Conservation (phyloP, 257 asterid species). For the Ligustrum vulgare region DNA sequence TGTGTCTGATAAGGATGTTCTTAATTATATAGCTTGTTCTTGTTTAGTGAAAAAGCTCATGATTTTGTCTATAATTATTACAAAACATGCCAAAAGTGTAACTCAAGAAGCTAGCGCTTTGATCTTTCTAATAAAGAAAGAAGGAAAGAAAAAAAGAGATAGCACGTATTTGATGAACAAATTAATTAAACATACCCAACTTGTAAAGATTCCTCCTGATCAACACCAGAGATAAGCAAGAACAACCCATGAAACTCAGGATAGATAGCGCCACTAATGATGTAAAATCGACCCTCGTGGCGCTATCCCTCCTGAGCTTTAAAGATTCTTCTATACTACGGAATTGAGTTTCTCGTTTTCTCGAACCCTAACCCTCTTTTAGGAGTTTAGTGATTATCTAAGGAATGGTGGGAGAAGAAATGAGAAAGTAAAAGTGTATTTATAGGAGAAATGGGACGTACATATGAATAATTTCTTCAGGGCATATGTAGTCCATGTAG, state of each 20-base stretch:
- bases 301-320: constrained; percentile 99
- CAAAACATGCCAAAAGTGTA: not conserved
- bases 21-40: not conserved
- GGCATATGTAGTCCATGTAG: constrained; percentile 26
- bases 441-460: constrained; percentile 32
- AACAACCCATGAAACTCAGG: constrained; percentile 83
- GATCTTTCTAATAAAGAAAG: not conserved
- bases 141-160: not conserved
- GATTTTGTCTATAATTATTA: constrained; percentile 28
- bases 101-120: not conserved
- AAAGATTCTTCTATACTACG: constrained; percentile 51
- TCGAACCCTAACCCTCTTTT: not conserved
- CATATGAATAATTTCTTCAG: not conserved
- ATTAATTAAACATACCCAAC: not conserved
- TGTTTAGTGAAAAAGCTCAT: constrained; percentile 15
- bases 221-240: constrained; percentile 30
- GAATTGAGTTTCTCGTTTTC: not conserved
- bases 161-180: not conserved
- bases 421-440: constrained; percentile 28
- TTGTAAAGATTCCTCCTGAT: not conserved
- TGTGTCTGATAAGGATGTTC: not conserved
- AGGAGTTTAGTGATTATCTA: not conserved
- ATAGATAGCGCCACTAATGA: constrained; percentile 72
- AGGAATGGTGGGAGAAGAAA: constrained; percentile 29
- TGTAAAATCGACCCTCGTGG: constrained; percentile 26